Conservation (phyloP, 1,284 basidiomycete species). For the Chalciporus sp. region DNA sequence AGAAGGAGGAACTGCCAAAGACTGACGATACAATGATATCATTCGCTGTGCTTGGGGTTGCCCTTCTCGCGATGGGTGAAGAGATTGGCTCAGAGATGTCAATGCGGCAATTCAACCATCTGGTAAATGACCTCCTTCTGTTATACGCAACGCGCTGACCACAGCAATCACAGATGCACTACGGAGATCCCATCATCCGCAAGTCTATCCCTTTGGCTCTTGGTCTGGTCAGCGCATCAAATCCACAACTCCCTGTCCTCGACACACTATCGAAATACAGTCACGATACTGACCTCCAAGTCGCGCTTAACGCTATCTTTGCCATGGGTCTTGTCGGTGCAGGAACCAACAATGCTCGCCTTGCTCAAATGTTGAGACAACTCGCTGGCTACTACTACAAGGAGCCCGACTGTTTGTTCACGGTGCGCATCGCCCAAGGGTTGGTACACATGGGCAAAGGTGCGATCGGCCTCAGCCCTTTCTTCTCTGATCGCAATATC, state of each 20-base stretch:
- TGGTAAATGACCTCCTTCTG: conserved; percentile 48
- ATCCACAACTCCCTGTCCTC: conserved; percentile 93
- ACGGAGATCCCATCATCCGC: conserved; percentile 93
- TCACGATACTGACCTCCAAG: conserved; percentile 96
- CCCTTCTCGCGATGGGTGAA: conserved; percentile 97
- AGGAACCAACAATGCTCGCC: conserved; percentile 96
- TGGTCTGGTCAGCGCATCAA: conserved; percentile 92
- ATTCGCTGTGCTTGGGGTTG: conserved; percentile 93
- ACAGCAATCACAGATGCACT: conserved; percentile 81
- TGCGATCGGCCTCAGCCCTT: conserved; percentile 96
- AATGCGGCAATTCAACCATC: conserved; percentile 90
- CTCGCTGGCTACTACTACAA: conserved; percentile 97
- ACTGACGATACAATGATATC: conserved; percentile 87
- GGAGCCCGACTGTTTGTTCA: conserved; percentile 96
- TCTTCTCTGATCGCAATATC: conserved; percentile 91
- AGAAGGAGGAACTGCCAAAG: conserved; percentile 52
- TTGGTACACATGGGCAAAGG: conserved; percentile 99
- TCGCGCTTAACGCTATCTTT: conserved; percentile 96
- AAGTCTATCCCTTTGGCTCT: conserved; percentile 96
- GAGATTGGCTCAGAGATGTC: conserved; percentile 98
- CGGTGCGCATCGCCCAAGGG: conserved; percentile 96
- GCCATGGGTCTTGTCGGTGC: conserved; percentile 99
- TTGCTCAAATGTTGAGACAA: conserved; percentile 97
- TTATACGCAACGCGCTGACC: conserved; percentile 8
- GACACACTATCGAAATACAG: conserved; percentile 99